Evolutionary conservation across 306 rosid species (phyloP).

Genomic region (Erythrophleum fordii): DNA sequence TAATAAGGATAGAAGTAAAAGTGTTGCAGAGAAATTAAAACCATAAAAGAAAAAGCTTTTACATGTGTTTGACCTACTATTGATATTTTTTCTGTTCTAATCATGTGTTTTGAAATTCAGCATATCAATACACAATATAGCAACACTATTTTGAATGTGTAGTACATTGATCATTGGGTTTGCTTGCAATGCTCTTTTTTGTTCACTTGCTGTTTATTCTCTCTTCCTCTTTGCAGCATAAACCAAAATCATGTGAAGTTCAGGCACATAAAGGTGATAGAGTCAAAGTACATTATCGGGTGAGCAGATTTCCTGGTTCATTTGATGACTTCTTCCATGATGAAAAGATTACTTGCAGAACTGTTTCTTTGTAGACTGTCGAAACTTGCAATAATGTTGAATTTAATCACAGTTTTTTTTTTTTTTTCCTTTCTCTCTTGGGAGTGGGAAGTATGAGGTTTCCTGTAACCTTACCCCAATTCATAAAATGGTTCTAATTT

Average conservation of each 20-base stretch:
- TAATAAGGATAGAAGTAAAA: background rate
- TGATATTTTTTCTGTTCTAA: background rate
- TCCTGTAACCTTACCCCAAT: background rate
- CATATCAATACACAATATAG: background rate
- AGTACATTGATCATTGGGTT: slow-evolving; percentile 13
- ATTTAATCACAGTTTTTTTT: background rate
- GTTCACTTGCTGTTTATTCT: slow-evolving; percentile 18
- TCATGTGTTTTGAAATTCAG: background rate
- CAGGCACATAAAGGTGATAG: slow-evolving; percentile 93
- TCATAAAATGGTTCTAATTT: background rate
- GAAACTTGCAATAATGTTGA: background rate
- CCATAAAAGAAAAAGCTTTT: background rate
- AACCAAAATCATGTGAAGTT: slow-evolving; percentile 79
- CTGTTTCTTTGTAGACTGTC: background rate
- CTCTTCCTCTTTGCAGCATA: slow-evolving; percentile 62
- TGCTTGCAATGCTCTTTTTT: slow-evolving; percentile 10
- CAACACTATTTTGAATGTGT: slow-evolving; percentile 11
- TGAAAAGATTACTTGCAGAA: background rate
- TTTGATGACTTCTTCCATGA: slow-evolving; percentile 7
- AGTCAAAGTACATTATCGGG: slow-evolving; percentile 94
- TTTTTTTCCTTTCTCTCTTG: background rate
- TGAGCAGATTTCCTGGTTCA: slow-evolving; percentile 47
- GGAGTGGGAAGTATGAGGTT: background rate
- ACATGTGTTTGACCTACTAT: background rate
- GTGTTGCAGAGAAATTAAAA: slow-evolving; percentile 11